Evolutionary conservation across 345 rosid species (phyloP), one percentile per base, ranked within the genome.

Genomic region (Iberis pinnata): DNA sequence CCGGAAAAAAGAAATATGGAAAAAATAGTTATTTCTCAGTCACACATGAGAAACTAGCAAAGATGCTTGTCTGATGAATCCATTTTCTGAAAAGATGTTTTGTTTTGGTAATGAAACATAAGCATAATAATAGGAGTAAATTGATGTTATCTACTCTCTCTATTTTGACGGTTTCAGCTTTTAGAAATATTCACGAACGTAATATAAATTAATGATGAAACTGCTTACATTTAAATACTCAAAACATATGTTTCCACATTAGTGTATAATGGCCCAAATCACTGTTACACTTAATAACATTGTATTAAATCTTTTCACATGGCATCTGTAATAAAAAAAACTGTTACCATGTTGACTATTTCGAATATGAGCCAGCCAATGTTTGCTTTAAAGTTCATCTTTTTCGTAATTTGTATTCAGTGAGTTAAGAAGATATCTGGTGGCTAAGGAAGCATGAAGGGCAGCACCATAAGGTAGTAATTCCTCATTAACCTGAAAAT

Each of bases 401-500:
- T 50, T 49, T 43, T 35, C 76, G 42, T 36, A 40, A 41, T 55
- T 74, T 56, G 18, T 67, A 49, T 29, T 49, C 1, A 44, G 56
- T 8, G 51, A 26, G n/a, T 75, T 60, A 10, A 71, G 78, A 70
- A 86, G 87, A 64, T 71, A 80, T 16, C 76, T 72, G 2, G 86
- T 48, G 35, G 93, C 89, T 67, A 92, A 57, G 18, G 96, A 81
- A 53, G 95, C 93, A 32, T 87, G 95, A 52, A 92, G 93, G 0
- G 98, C 86, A 55, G 95, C 95, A 41, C 96, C 98, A 27, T 81
- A 81, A 47, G 93, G 92, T 65, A 87, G 76, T 7, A 39, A 76
- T 12, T 84, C 80, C 71, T 92, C 96, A 7, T 84, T 84, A 51
- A 92, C 49, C 43, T 60, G 43, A 39, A 84, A 87, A 60, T 68